A percentile compares a stretch with the other conserved stretches of the same genome.
These are phyloP conservation scores for Rosa multiflora DNA, from an alignment of 306 rosid species.

Conservation along the genomic window DNA sequence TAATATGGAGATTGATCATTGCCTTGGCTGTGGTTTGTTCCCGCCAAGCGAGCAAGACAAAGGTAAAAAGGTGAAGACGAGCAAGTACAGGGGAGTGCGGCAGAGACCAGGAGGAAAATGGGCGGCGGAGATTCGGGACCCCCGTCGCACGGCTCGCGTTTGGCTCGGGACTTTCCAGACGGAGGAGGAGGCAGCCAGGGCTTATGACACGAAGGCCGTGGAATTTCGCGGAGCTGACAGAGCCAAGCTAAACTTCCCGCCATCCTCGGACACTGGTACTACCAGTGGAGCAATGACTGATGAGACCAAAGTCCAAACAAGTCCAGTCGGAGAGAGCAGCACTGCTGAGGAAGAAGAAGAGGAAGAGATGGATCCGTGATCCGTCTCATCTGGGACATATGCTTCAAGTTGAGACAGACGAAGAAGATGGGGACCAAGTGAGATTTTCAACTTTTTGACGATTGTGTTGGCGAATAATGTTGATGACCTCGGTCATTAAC, in stretches of 20 bases:
- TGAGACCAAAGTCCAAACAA: too few species aligned
- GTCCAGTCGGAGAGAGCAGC: too few species aligned
- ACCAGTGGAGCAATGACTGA: too few species aligned
- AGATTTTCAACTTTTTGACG: too few species aligned
- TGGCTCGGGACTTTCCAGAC: constrained; percentile 63
- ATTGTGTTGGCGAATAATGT: too few species aligned
- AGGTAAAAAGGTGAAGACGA: constrained; percentile 12
- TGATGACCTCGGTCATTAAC: too few species aligned
- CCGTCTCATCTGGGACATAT: too few species aligned
- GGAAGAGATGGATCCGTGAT: too few species aligned
- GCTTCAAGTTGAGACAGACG: too few species aligned
- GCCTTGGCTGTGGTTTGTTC: constrained; percentile 46
- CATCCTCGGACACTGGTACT: too few species aligned
- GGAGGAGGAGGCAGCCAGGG: constrained; percentile 58
- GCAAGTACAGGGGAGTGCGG: constrained; percentile 25
- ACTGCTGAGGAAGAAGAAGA: too few species aligned
- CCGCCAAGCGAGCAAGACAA: neutral
- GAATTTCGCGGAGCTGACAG: constrained; percentile 35
- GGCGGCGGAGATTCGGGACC: neutral
- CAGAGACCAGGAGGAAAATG: neutral
- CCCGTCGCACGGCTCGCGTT: constrained; percentile 31
- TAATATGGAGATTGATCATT: constrained; percentile 21
- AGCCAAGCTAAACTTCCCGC: constrained; percentile 47
- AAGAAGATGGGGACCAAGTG: too few species aligned
- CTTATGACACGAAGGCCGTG: constrained; percentile 56